Evolutionary conservation across 169 alveolate species (phyloP).

Genomic region (Eimeria zaria): DNA sequence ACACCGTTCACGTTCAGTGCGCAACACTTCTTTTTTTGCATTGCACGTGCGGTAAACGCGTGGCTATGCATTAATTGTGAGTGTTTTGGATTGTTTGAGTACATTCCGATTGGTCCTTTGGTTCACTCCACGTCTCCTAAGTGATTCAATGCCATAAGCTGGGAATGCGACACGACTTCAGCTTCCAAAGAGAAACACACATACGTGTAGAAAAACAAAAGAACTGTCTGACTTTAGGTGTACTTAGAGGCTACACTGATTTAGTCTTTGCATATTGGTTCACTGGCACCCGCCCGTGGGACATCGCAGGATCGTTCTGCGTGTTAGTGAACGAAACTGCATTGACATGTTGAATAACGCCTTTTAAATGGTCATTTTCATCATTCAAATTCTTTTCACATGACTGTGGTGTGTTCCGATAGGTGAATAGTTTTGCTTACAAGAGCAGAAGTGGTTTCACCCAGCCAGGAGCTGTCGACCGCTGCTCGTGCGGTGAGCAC

Average conservation of each 20-base stretch:
- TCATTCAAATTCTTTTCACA: neutral
- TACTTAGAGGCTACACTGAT: neutral
- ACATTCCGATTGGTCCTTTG: neutral
- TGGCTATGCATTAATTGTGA: neutral
- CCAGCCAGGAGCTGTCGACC: slow-evolving; percentile 1
- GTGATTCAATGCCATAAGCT: neutral
- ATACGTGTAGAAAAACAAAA: neutral
- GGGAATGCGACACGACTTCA: neutral
- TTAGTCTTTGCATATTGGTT: neutral
- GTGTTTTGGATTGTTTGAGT: neutral
- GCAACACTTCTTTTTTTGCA: slow-evolving; percentile 19
- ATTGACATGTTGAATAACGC: neutral
- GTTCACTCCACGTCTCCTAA: neutral
- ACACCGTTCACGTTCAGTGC: neutral
- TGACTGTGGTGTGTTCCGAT: neutral
- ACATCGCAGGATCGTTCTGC: neutral
- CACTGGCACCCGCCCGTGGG: slow-evolving; percentile 29
- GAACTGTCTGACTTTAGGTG: neutral
- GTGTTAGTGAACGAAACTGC: neutral
- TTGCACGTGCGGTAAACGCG: neutral
- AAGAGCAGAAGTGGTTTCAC: neutral
- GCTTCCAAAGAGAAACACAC: neutral
- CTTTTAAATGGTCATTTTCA: neutral
- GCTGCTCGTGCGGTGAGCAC: slow-evolving; percentile 4
- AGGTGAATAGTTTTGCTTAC: neutral